Evolutionary conservation across 148 eudicot genomes (phyloP).

Genomic region (Heliosperma pusillum): DNA sequence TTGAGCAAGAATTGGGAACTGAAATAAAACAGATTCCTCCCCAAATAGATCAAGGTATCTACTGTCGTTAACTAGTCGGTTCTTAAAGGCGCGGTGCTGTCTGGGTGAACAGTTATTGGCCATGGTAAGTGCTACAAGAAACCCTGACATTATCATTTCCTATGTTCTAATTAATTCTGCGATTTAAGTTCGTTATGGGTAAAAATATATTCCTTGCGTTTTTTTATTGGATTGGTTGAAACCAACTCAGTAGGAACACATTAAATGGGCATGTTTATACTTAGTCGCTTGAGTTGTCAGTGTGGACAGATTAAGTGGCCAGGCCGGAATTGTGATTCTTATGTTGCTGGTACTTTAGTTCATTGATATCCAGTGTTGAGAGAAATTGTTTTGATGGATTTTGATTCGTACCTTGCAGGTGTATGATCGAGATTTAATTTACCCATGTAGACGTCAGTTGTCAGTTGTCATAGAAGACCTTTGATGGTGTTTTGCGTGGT

Average conservation of each 20-base stretch:
- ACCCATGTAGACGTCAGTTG: slow-evolving; percentile 9
- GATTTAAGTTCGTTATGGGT: neutral
- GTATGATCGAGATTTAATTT: slow-evolving; percentile 8
- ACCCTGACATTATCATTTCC: neutral
- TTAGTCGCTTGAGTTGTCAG: neutral
- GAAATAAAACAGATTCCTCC: slow-evolving; percentile 93
- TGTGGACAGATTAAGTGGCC: neutral
- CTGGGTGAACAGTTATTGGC: slow-evolving; percentile 15
- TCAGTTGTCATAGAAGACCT: slow-evolving; percentile 1
- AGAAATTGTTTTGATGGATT: neutral
- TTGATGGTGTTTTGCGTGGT: slow-evolving; percentile 8
- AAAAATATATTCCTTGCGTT: neutral
- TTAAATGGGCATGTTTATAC: neutral
- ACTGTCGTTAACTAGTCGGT: slow-evolving; percentile 48
- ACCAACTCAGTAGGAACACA: neutral
- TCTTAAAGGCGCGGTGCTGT: slow-evolving; percentile 11
- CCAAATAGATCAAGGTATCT: slow-evolving; percentile 67
- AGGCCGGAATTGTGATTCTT: neutral
- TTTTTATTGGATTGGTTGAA: too few species aligned
- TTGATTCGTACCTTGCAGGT: slow-evolving; percentile 8
- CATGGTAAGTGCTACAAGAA: slow-evolving; percentile 22
- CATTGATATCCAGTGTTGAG: neutral
- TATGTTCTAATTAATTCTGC: neutral
- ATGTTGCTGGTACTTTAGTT: neutral
- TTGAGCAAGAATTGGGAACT: slow-evolving; percentile 92